Evolutionary conservation across 2,329 filamentous ascomycete genomes (phyloP).

Genomic region (Triangularia verruculosa): DNA sequence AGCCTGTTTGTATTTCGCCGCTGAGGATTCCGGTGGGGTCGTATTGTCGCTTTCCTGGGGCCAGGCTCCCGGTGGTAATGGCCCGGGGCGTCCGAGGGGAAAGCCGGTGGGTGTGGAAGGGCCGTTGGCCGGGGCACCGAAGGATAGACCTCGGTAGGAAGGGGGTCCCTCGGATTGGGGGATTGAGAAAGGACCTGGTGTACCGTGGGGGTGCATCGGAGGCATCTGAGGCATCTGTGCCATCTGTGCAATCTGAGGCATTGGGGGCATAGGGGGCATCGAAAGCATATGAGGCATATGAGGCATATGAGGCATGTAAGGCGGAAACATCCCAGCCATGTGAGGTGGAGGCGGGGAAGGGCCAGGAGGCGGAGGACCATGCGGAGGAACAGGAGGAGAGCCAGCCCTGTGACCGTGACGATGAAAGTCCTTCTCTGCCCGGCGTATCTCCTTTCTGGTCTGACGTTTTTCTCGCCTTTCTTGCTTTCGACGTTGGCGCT

Average conservation of each 20-base stretch:
- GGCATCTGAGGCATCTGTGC: background rate
- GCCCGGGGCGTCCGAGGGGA: conserved; percentile 32
- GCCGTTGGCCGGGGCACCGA: background rate
- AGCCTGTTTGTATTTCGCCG: conserved; percentile 37
- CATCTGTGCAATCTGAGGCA: background rate
- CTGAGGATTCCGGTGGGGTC: conserved; percentile 23
- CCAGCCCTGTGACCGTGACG: conserved; percentile 5
- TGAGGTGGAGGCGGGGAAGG: background rate
- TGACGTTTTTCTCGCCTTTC: conserved; percentile 28
- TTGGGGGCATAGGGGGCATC: background rate
- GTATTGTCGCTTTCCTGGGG: conserved; percentile 20
- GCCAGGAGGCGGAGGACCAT: background rate
- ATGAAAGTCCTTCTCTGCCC: conserved; percentile 16
- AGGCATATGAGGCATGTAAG: conserved; percentile 4
- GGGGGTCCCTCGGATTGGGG: background rate
- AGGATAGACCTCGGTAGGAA: background rate
- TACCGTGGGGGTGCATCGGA: background rate
- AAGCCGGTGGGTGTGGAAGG: conserved; percentile 33
- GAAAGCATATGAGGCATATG: conserved; percentile 2
- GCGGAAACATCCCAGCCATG: background rate
- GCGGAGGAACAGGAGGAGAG: background rate
- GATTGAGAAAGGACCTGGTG: background rate
- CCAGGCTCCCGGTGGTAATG: conserved; percentile 7
- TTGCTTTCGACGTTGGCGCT: conserved; percentile 34
- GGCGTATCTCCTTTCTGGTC: conserved; percentile 24